Base-by-base conservation (phyloP, 192 early-diverging fungal genomes). In the Backusella circina region DNA sequence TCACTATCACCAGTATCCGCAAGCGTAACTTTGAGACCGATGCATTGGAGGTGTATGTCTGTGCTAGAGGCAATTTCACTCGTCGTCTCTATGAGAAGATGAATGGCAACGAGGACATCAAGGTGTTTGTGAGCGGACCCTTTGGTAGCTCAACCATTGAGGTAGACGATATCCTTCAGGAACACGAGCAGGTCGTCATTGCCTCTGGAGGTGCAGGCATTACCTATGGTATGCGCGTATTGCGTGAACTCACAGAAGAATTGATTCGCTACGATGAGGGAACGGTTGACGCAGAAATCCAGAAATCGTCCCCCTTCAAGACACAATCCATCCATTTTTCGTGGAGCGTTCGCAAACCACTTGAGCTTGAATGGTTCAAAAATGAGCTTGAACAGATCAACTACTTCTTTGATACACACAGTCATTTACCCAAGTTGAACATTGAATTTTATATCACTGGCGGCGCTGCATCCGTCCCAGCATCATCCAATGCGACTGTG, bases 181-280 rank as follows among this genome's bases (percentile, higher is more conserved):
- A 31, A 32, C 47, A 73, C 26, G 31, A 74, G 33, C 37, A 73
- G 0, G 67, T 79, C 3, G 77, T 84, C 15, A 80, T 87, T 68
- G 68, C 82, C 37, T 79, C 77, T 6, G 86, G 80, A 2, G 86
- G 86, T 15, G 84, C 86, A 0, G 86, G 86, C 2, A 75, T 85
- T 0, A 84, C 84, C 7, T 87, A 80, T 76, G 72, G 76, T 68
- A 79, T 87, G 0, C 82, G 80, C 0, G 72, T 85, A 26, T 67
- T 87, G 5, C 81, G 79, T 71, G 82, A 84, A 54, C 13, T 81
- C 10, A 26, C 65, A 65, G 31, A 28, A 76, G 32, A 67, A 67
- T 16, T 54, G 9, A 6, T 70, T 38, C 31, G n/a, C 18, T 36
- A 32, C 21, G 61, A 67, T 32, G 41, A 66, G 33, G 39, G n/a